Evolutionary conservation across 768 basidiomycete species (phyloP), one percentile per base, ranked within the genome.

Genomic region (Trametes maxima): DNA sequence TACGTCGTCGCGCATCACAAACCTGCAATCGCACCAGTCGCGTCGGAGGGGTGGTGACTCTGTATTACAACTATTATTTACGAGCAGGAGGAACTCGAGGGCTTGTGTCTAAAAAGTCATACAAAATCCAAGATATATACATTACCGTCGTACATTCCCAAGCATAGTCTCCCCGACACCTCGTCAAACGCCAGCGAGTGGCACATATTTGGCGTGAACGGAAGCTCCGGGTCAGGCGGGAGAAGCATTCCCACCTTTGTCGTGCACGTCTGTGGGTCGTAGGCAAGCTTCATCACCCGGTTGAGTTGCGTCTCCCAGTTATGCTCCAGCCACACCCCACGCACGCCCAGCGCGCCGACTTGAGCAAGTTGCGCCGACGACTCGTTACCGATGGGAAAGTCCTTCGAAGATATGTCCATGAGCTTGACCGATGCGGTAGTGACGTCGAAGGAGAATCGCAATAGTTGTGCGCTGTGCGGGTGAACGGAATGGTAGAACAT

Each of bases 171-270:
- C 35, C 86, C 84, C 2, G 78, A 78, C 5, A 78, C 73, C 65
- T 88, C 86, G 56, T 88, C 84, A 56, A 87, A 84, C 3, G 78
- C 78, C 28, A 87, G 69, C 0, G 78, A 77, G 37, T 77, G 76
- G 56, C 79, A 80, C 28, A 75, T 74, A 24, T 76, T 72, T 17
- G 79, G 75, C 62, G 78, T 75, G 55, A 87, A 85, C 0, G 85
- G 85, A 40, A 86, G 70, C 1, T 80, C 78, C 13, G 80, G 73
- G 63, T 82, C 74, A 11, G 74, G 69, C 0, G 82, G 80, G 46
- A 85, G 70, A 37, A 86, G 70, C 17, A 75, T 70, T 25, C 73
- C 74, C 13, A 79, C 73, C 24, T 53, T 59, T 36, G 50, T 57
- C 0, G 43, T 47, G 5, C 54, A 54, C 12, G 52, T 57, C 14